A percentile compares a stretch with the other conserved stretches of the same genome.
Evolutionary conservation across 768 basidiomycete genomes (phyloP).

Genomic region (Dioszegia hungarica): DNA sequence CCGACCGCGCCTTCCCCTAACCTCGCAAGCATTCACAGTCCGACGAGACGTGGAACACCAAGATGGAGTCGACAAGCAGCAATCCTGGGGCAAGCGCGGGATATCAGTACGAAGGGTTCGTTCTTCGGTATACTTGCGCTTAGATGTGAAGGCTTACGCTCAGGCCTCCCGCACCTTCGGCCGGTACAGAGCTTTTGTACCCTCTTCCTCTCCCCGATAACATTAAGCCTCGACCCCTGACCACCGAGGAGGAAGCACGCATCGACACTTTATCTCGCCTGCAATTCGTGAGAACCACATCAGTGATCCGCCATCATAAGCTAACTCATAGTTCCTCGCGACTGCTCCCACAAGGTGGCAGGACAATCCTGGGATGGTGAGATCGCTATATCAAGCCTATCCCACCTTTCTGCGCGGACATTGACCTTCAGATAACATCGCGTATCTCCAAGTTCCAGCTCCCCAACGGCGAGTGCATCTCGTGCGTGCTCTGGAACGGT

Average conservation of each 20-base stretch:
- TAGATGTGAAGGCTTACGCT: no score
- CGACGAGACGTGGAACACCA: no score
- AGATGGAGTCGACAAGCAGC: no score
- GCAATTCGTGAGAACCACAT: constrained; percentile 46
- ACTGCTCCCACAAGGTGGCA: constrained; percentile 43
- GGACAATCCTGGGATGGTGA: constrained; percentile 2
- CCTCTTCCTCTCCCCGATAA: constrained; percentile 32
- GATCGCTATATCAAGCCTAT: no score
- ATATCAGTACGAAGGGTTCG: neutral
- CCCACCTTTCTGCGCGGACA: no score
- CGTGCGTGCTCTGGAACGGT: constrained; percentile 87
- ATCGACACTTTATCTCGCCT: constrained; percentile 33
- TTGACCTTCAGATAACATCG: constrained; percentile 49
- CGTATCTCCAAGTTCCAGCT: constrained; percentile 80
- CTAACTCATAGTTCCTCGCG: constrained; percentile 32
- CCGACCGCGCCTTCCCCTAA: no score
- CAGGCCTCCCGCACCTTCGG: no score
- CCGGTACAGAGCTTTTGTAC: neutral
- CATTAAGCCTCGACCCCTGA: constrained; percentile 25
- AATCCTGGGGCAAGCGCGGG: neutral
- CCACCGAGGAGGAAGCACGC: constrained; percentile 25
- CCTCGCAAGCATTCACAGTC: no score
- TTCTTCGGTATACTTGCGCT: no score
- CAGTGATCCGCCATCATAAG: neutral
- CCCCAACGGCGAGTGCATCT: constrained; percentile 76